Conservation (phyloP, 345 rosid genomes). For the Limnanthes douglasii region DNA sequence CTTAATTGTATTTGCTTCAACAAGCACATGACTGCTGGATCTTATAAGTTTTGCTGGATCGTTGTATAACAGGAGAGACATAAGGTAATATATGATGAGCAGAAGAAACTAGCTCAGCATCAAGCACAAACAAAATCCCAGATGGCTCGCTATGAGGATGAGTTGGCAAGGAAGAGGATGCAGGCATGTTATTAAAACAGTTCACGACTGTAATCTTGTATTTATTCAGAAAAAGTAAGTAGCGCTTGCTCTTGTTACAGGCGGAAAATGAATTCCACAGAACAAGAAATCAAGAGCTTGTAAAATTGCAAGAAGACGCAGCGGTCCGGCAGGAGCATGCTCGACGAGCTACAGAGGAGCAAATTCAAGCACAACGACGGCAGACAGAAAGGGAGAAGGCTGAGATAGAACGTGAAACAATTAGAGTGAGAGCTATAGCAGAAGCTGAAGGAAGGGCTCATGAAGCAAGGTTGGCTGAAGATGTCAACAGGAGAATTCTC, state of each 20-base stretch:
- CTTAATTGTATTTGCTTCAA: too few species aligned
- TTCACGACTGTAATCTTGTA: too few species aligned
- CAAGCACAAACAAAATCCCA: constrained; percentile 90
- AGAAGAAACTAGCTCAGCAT: constrained; percentile 76
- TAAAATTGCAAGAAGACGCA: constrained; percentile 85
- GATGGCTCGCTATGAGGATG: constrained; percentile 93
- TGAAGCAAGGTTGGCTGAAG: constrained; percentile 92
- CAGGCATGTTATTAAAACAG: constrained; percentile 37
- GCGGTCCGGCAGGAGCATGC: constrained; percentile 77
- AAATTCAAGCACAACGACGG: constrained; percentile 82
- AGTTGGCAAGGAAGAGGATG: constrained; percentile 93
- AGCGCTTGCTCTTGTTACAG: constrained; percentile 23
- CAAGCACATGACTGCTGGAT: too few species aligned
- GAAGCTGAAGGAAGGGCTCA: constrained; percentile 99
- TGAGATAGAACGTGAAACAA: constrained; percentile 94
- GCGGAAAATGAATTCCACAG: constrained; percentile 87
- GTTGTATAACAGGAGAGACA: constrained; percentile 62
- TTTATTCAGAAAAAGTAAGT: not conserved
- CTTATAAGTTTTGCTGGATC: too few species aligned
- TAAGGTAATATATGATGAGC: constrained; percentile 79
- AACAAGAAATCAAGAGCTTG: constrained; percentile 90
- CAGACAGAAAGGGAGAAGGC: constrained; percentile 97
- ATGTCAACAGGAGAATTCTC: constrained; percentile 75
- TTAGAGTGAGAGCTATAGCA: constrained; percentile 87
- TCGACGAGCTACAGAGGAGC: constrained; percentile 89